Percentiles rank a stretch among this genome's conserved stretches.
Evolutionary conservation across 371 early-diverging fungal species (phyloP).

Genomic region (Lichtheimia ornata): DNA sequence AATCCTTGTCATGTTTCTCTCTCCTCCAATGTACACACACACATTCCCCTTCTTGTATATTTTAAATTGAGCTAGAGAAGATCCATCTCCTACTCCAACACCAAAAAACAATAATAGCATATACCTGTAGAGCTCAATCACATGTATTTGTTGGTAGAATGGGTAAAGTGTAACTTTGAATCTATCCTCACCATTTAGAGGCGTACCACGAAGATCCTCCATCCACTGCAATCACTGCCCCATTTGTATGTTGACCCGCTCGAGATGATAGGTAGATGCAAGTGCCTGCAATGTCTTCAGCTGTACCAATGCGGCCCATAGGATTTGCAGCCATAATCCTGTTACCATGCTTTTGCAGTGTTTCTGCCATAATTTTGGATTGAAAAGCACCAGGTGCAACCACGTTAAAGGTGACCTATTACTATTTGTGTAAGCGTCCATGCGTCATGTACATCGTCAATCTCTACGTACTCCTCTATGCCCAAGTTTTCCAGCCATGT

Average conservation of each 20-base stretch:
- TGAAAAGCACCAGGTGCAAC: slow-evolving; percentile 89
- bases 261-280: slow-evolving; percentile 74
- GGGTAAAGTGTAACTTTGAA: too few species aligned
- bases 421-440: too few species aligned
- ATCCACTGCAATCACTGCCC: slow-evolving; percentile 79
- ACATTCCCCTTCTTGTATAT: too few species aligned
- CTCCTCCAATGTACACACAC: too few species aligned
- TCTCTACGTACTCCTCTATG: slow-evolving; percentile 50
- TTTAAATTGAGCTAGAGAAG: too few species aligned
- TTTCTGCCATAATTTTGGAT: slow-evolving; percentile 84
- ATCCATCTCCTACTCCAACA: too few species aligned
- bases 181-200: slow-evolving; percentile 5
- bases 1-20: too few species aligned
- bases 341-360: slow-evolving; percentile 57
- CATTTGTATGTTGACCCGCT: slow-evolving; percentile 82
- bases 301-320: slow-evolving; percentile 71
- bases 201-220: slow-evolving; percentile 63
- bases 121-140: too few species aligned
- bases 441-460: too few species aligned
- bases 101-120: too few species aligned
- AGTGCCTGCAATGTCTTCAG: slow-evolving; percentile 86
- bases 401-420: slow-evolving; percentile 56
- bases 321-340: slow-evolving; percentile 59
- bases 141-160: too few species aligned
- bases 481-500: slow-evolving; percentile 68